These are phyloP conservation scores for Boletellus dicymbophilus DNA, from an alignment of 1,284 basidiomycete species.

Conservation along the genomic window DNA sequence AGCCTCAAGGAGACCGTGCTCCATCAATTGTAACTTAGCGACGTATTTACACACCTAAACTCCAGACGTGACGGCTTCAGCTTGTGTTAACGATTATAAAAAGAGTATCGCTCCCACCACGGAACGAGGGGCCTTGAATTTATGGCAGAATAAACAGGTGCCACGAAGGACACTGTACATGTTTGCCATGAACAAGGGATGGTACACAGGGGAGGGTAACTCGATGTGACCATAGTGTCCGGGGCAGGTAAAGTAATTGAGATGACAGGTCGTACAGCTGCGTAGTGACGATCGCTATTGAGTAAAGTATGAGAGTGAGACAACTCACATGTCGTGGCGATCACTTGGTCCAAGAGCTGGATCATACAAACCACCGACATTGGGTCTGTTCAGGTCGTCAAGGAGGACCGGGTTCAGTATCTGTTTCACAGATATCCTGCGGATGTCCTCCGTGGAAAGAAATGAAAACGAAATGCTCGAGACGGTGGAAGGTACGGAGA, in stretches of 20 bases:
- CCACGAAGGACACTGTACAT: conserved; percentile 88
- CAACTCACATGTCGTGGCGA: conserved; percentile 83
- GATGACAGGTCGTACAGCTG: conserved; percentile 93
- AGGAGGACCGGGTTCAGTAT: conserved; percentile 93
- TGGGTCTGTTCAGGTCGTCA: conserved; percentile 94
- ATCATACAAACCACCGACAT: conserved; percentile 93
- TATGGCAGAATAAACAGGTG: conserved; percentile 96
- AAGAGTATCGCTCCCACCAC: conserved; percentile 53
- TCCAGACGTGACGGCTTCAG: conserved; percentile 11
- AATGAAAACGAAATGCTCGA: conserved; percentile 93
- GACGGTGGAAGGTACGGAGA: conserved; percentile 85
- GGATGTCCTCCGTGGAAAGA: conserved; percentile 89
- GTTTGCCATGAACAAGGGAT: conserved; percentile 96
- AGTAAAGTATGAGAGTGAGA: background rate
- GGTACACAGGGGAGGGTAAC: conserved; percentile 93
- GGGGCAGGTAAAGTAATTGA: conserved; percentile 93
- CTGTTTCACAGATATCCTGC: conserved; percentile 95
- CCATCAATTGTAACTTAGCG: conserved; percentile 88
- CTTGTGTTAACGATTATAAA: conserved; percentile 4
- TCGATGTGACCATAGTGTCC: conserved; percentile 99
- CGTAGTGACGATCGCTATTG: conserved; percentile 7
- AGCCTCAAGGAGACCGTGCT: conserved; percentile 87
- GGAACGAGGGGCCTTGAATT: conserved; percentile 82
- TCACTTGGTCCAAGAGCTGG: conserved; percentile 92
- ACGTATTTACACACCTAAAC: conserved; percentile 77